phyloP scores from a whole-genome alignment of 2,329 filamentous ascomycete species.

The Thelonectria discophora region DNA sequence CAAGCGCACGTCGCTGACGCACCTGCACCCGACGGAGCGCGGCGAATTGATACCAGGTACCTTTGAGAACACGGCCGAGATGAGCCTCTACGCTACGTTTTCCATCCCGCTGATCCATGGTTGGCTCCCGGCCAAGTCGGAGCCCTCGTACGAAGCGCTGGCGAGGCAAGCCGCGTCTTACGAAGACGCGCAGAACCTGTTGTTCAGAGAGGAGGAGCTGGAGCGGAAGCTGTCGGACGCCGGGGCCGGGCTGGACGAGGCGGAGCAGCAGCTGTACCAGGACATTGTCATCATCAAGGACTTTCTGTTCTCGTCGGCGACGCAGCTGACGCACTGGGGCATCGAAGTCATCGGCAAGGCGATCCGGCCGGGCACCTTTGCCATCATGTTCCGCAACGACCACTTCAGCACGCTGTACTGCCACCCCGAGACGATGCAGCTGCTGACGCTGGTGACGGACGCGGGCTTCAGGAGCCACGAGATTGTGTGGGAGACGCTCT shows the following conservation, averaged over 20 bases:
- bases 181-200: constrained; percentile 88
- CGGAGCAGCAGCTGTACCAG: constrained; percentile 82
- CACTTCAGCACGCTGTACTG: constrained; percentile 96
- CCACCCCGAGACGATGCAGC: constrained; percentile 77
- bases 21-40: constrained; percentile 61
- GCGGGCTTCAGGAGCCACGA: constrained; percentile 87
- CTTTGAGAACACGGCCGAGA: constrained; percentile 88
- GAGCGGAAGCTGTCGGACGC: constrained; percentile 73
- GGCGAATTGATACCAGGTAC: constrained; percentile 68
- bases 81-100: constrained; percentile 92
- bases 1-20: constrained; percentile 61
- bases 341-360: constrained; percentile 76
- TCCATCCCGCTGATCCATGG: constrained; percentile 89
- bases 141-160: constrained; percentile 75
- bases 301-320: constrained; percentile 82
- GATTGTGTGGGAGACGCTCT: constrained; percentile 93
- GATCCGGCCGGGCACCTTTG: constrained; percentile 79
- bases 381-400: constrained; percentile 95
- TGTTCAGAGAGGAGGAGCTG: constrained; percentile 89
- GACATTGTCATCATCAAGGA: constrained; percentile 86
- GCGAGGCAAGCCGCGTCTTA: constrained; percentile 81
- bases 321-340: constrained; percentile 86
- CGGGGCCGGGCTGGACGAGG: constrained; percentile 64
- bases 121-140: constrained; percentile 79
- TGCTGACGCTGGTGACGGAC: constrained; percentile 90